Evolutionary conservation across 345 rosid species (phyloP).

Genomic region (Abelmoschus esculentus): DNA sequence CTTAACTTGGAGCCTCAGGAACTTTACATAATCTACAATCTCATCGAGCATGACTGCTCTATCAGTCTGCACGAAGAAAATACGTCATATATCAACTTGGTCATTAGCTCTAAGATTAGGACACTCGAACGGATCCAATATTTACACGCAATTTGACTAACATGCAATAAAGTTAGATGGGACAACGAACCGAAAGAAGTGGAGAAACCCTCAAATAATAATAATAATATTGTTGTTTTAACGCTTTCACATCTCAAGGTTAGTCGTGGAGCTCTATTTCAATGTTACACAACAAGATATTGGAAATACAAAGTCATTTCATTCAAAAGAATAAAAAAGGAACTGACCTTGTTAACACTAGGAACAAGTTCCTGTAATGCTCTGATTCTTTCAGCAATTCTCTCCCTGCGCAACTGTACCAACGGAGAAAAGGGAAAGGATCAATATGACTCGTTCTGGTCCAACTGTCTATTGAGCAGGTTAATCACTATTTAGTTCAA

Average conservation of each 20-base stretch:
- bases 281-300: background rate
- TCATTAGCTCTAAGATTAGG: background rate
- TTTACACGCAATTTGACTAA: background rate
- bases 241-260: background rate
- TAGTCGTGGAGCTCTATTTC: background rate
- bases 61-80: slow-evolving; percentile 64
- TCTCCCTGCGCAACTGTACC: slow-evolving; percentile 85
- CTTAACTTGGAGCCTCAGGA: slow-evolving; percentile 98
- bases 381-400: slow-evolving; percentile 97
- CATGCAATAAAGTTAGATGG: background rate
- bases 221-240: background rate
- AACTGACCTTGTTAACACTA: slow-evolving; percentile 83
- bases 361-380: slow-evolving; percentile 98
- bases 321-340: slow-evolving; percentile 5
- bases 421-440: slow-evolving; percentile 6
- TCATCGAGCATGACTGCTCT: slow-evolving; percentile 99
- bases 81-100: too few relatives aligned
- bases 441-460: background rate
- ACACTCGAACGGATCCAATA: background rate
- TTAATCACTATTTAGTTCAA: background rate
- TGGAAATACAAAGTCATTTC: background rate
- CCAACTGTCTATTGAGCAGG: slow-evolving; percentile 1
- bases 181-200: background rate
- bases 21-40: slow-evolving; percentile 98
- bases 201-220: background rate